Percentiles rank a stretch among this genome's conserved stretches.
Evolutionary conservation across 768 basidiomycete genomes (phyloP).

Genomic region (Boletellus ananas): DNA sequence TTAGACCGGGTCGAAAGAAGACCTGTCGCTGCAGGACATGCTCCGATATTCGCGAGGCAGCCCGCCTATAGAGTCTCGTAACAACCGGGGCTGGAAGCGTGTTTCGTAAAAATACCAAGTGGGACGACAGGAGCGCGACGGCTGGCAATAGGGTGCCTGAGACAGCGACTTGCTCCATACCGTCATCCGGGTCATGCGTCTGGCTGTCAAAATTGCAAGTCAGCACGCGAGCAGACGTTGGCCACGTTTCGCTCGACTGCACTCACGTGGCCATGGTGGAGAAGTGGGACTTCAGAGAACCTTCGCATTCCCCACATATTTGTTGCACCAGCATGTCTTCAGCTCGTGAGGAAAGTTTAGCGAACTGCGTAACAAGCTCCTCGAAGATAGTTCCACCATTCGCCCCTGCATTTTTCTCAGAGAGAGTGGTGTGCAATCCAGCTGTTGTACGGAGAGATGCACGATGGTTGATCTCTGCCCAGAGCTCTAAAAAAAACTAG

Average conservation of each 20-base stretch:
- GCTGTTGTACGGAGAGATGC: conserved; percentile 55
- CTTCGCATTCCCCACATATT: conserved; percentile 78
- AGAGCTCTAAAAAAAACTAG: conserved; percentile 91
- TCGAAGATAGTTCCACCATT: conserved; percentile 69
- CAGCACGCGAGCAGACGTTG: not conserved
- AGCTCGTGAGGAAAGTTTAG: conserved; percentile 56
- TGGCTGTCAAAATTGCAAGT: conserved; percentile 10
- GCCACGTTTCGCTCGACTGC: not conserved
- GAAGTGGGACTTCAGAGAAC: conserved; percentile 70
- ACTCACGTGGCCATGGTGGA: conserved; percentile 45
- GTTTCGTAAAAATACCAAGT: conserved; percentile 63
- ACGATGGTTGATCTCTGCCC: conserved; percentile 69
- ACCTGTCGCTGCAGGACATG: conserved; percentile 84
- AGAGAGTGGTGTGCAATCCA: conserved; percentile 47
- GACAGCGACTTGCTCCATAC: conserved; percentile 41
- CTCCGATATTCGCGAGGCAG: conserved; percentile 64
- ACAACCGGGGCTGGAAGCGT: conserved; percentile 58
- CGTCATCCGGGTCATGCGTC: conserved; percentile 7
- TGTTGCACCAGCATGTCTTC: conserved; percentile 88
- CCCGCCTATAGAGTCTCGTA: conserved; percentile 68
- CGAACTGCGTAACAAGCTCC: conserved; percentile 63
- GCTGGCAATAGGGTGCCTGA: conserved; percentile 72
- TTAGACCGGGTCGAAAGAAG: conserved; percentile 69
- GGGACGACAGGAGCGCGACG: conserved; percentile 75
- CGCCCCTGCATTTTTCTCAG: conserved; percentile 34